Conservation (phyloP, 768 basidiomycete genomes). For the Auriscalpium vulgare region DNA sequence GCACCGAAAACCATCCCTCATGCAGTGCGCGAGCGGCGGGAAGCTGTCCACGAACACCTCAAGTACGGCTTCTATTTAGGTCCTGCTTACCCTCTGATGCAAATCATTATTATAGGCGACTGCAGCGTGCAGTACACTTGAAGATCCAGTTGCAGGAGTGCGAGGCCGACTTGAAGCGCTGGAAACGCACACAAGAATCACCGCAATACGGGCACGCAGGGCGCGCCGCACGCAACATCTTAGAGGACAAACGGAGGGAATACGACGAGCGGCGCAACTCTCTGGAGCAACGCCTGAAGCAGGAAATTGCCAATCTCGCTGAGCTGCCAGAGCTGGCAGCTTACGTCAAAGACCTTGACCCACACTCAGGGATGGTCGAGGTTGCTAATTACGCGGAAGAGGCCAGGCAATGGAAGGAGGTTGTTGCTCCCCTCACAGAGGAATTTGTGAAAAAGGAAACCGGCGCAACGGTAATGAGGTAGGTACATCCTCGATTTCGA, state of each 20-base stretch:
- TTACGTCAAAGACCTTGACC: background rate
- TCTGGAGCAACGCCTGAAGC: background rate
- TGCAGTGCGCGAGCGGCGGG: background rate
- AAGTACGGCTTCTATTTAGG: background rate
- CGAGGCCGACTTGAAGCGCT: background rate
- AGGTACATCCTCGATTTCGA: background rate
- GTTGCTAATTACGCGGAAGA: background rate
- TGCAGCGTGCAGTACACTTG: background rate
- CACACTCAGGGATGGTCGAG: background rate
- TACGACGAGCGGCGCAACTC: background rate
- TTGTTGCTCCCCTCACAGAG: background rate
- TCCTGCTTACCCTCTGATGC: background rate
- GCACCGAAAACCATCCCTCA: background rate
- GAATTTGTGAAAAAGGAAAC: background rate
- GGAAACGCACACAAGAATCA: background rate
- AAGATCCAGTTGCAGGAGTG: background rate
- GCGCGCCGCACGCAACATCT: background rate
- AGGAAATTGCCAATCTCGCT: background rate
- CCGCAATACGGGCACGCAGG: background rate
- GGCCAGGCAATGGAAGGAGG: background rate
- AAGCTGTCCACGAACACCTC: background rate
- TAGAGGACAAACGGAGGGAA: background rate
- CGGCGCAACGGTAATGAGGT: background rate
- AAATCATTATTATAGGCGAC: background rate
- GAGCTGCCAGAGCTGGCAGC: background rate